Evolutionary conservation across 768 basidiomycete genomes (phyloP).

Genomic region (Russula brevipes): DNA sequence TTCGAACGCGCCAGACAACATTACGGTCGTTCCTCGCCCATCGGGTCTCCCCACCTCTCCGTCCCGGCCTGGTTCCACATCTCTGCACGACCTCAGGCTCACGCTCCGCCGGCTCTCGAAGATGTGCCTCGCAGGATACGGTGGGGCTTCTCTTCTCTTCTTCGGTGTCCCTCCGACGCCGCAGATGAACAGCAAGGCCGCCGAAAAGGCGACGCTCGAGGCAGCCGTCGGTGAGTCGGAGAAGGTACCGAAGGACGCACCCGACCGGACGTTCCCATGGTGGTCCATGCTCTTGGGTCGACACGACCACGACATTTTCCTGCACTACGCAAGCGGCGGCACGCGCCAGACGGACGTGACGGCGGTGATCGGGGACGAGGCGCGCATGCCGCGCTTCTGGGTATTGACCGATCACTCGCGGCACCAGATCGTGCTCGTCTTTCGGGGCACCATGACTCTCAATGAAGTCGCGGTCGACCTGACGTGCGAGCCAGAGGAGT

Average conservation of each 20-base stretch:
- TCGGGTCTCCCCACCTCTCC: slow-evolving; percentile 24
- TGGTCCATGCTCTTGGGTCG: slow-evolving; percentile 77
- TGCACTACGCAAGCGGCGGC: slow-evolving; percentile 44
- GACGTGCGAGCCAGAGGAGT: slow-evolving; percentile 70
- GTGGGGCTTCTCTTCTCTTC: slow-evolving; percentile 74
- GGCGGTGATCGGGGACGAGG: slow-evolving; percentile 60
- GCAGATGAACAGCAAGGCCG: slow-evolving; percentile 29
- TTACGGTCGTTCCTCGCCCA: slow-evolving; percentile 28
- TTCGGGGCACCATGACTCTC: slow-evolving; percentile 68
- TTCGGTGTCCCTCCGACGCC: slow-evolving; percentile 54
- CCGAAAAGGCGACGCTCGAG: slow-evolving; percentile 59
- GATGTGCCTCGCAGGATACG: slow-evolving; percentile 80
- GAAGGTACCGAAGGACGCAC: slow-evolving; percentile 28
- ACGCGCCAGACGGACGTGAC: slow-evolving; percentile 19
- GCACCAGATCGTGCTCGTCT: slow-evolving; percentile 66
- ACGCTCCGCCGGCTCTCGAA: slow-evolving; percentile 77
- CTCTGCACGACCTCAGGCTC: slow-evolving; percentile 52
- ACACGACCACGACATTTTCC: slow-evolving; percentile 80
- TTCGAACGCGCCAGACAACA: slow-evolving; percentile 32
- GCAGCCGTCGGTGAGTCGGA: slow-evolving; percentile 68
- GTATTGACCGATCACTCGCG: slow-evolving; percentile 76
- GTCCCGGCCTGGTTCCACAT: slow-evolving; percentile 19
- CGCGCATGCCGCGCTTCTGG: slow-evolving; percentile 81
- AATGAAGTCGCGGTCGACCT: slow-evolving; percentile 85
- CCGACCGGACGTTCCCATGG: slow-evolving; percentile 53